These are phyloP conservation scores for Chloroidium sp. DNA, from an alignment of 163 green algal species.

Conservation along the genomic window DNA sequence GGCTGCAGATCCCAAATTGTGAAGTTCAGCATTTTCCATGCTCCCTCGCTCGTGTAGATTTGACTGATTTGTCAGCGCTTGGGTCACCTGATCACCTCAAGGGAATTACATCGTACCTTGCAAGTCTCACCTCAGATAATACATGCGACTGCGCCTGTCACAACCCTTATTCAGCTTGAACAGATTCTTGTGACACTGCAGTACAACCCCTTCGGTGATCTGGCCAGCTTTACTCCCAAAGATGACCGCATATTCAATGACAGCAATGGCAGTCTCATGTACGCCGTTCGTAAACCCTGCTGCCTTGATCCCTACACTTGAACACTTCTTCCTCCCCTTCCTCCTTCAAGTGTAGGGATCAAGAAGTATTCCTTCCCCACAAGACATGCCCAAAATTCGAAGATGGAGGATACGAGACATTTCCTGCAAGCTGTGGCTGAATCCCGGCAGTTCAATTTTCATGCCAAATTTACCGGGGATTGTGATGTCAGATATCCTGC, in stretches of 20 bases:
- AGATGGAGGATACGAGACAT: too few relatives aligned
- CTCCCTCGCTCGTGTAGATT: too few relatives aligned
- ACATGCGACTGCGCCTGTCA: not conserved
- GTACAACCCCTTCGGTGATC: conserved; percentile 59
- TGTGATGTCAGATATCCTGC: not conserved
- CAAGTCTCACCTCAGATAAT: too few relatives aligned
- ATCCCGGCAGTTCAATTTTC: too few relatives aligned
- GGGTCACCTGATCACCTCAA: too few relatives aligned
- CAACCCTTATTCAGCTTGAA: not conserved
- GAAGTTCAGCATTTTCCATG: conserved; percentile 1
- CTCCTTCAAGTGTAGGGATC: too few relatives aligned
- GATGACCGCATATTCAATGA: conserved; percentile 31
- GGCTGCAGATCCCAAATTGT: not conserved
- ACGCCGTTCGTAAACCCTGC: not conserved
- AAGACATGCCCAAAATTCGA: too few relatives aligned
- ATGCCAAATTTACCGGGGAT: too few relatives aligned
- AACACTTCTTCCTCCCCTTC: not conserved
- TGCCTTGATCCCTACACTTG: not conserved
- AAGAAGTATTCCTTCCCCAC: too few relatives aligned
- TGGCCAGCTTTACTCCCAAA: conserved; percentile 27
- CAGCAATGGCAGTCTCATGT: conserved; percentile 62
- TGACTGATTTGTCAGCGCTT: too few relatives aligned
- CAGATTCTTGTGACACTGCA: conserved; percentile 19
- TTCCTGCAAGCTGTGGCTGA: too few relatives aligned
- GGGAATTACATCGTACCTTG: too few relatives aligned